Evolutionary conservation across 202 grass and related monocot species (phyloP).

Genomic region (Musa balbisiana): DNA sequence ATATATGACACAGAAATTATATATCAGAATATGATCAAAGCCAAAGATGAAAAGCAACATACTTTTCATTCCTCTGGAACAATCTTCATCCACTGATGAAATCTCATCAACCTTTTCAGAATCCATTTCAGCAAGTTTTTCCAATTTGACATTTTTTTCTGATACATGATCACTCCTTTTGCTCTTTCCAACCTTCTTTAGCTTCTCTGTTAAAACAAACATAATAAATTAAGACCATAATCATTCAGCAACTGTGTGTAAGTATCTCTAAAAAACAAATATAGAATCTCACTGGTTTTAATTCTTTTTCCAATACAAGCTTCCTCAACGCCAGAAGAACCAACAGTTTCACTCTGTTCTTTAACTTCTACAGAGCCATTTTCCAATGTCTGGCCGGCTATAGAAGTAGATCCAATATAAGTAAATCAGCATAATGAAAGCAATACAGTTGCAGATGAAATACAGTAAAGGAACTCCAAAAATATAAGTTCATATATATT

Average conservation of each 20-base stretch:
- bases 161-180: conserved; percentile 26
- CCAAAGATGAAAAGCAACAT: conserved; percentile 22
- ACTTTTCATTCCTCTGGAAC: conserved; percentile 94
- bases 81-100: conserved; percentile 61
- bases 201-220: conserved; percentile 40
- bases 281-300: conserved; percentile 37
- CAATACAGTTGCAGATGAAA: background rate
- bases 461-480: background rate
- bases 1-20: background rate
- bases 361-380: conserved; percentile 6
- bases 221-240: background rate
- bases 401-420: conserved; percentile 22
- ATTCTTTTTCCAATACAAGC: conserved; percentile 38
- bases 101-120: conserved; percentile 47
- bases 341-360: conserved; percentile 29
- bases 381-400: conserved; percentile 15
- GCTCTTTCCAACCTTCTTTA: conserved; percentile 37
- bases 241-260: conserved; percentile 19
- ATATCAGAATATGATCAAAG: background rate
- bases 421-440: background rate
- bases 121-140: conserved; percentile 31
- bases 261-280: conserved; percentile 14
- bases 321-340: conserved; percentile 33
- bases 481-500: background rate
- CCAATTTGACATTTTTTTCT: conserved; percentile 30